Conservation (phyloP, 345 rosid species). For the Rhodomyrtus tomentosa region DNA sequence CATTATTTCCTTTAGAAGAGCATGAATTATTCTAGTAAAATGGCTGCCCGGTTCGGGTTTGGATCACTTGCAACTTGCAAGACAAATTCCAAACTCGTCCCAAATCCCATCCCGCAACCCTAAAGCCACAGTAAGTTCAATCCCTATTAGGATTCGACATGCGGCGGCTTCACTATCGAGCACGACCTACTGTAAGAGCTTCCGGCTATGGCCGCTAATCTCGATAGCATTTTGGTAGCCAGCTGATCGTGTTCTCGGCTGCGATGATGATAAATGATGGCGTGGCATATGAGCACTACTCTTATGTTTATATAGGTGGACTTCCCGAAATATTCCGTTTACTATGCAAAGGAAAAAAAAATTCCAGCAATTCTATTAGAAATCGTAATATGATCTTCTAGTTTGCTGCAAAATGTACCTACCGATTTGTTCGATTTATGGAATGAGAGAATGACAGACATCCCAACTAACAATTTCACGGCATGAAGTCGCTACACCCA, state of each 20-base stretch:
- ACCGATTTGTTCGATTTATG: background rate
- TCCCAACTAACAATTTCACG: background rate
- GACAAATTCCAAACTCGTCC: background rate
- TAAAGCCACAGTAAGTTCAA: background rate
- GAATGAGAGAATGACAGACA: background rate
- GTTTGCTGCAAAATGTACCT: background rate
- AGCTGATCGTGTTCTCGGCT: too few relatives aligned
- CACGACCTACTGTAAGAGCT: fast-evolving
- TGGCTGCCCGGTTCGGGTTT: background rate
- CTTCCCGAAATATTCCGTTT: background rate
- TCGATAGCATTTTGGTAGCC: too few relatives aligned
- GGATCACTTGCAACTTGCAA: background rate
- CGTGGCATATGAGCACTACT: too few relatives aligned
- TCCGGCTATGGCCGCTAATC: too few relatives aligned
- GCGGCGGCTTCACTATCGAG: background rate
- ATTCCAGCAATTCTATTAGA: background rate
- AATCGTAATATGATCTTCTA: background rate
- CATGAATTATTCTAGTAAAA: background rate
- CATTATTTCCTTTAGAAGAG: background rate
- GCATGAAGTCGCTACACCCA: background rate
- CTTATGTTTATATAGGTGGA: background rate
- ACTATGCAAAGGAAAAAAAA: background rate
- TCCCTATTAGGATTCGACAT: fast-evolving
- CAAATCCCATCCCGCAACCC: fast-evolving
- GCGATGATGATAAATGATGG: too few relatives aligned